Conservation (phyloP, 2,329 filamentous ascomycete genomes). For the Penicillium sp. region DNA sequence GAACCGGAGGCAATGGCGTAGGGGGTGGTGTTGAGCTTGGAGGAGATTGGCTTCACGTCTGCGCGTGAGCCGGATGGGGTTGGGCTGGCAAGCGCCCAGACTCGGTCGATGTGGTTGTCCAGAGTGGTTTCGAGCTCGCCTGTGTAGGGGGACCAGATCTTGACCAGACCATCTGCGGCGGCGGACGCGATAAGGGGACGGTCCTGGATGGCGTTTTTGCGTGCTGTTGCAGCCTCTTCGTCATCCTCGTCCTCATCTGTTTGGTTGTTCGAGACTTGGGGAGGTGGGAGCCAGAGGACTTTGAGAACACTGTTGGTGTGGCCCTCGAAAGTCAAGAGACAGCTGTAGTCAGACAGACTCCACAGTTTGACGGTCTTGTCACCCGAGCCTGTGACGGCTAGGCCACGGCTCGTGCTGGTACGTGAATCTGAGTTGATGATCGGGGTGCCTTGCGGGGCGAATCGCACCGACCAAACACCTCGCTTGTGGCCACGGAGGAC, state of each 20-base stretch:
- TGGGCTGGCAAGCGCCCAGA: slow-evolving; percentile 81
- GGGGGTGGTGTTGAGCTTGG: slow-evolving; percentile 37
- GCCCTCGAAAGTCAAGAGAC: slow-evolving; percentile 89
- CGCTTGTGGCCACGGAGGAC: slow-evolving; percentile 89
- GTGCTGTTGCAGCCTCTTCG: slow-evolving; percentile 27
- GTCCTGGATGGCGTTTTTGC: slow-evolving; percentile 32
- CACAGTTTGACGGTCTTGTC: slow-evolving; percentile 96
- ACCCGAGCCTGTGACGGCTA: slow-evolving; percentile 85
- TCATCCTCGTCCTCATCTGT: slow-evolving; percentile 34
- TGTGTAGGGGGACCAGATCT: slow-evolving; percentile 86
- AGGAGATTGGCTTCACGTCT: slow-evolving; percentile 29
- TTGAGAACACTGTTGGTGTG: slow-evolving; percentile 96
- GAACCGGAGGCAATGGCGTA: slow-evolving; percentile 83
- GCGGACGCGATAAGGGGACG: slow-evolving; percentile 67
- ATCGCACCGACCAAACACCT: slow-evolving; percentile 93
- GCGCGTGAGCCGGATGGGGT: slow-evolving; percentile 37
- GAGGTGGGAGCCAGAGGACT: slow-evolving; percentile 74
- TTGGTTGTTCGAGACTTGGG: slow-evolving; percentile 34
- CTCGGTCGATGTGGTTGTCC: slow-evolving; percentile 94
- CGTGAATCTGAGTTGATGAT: slow-evolving; percentile 70
- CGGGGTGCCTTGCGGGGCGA: slow-evolving; percentile 76
- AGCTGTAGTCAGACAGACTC: slow-evolving; percentile 89
- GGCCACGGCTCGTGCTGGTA: slow-evolving; percentile 69
- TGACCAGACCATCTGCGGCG: slow-evolving; percentile 90
- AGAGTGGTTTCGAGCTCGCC: slow-evolving; percentile 85